These are phyloP conservation scores for Wallacemonas sp. DNA, from an alignment of 208 protist species.

Conservation along the genomic window DNA sequence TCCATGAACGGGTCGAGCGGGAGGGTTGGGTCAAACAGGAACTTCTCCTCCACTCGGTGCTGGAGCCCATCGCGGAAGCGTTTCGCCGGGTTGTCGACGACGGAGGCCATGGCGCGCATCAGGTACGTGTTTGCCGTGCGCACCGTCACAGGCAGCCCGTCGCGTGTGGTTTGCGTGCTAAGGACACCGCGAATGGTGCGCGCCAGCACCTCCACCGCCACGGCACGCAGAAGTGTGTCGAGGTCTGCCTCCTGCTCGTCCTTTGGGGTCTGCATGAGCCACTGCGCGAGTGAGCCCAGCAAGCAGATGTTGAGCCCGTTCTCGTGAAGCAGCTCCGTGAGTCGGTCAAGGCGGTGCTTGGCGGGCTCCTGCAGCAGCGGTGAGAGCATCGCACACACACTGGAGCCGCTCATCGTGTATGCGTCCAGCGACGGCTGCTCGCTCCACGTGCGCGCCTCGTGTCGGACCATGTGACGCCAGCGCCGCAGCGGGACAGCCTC, in stretches of 20 bases:
- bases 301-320: conserved; percentile 45
- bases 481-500: conserved; percentile 37
- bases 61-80: conserved; percentile 39
- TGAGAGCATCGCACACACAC: conserved; percentile 22
- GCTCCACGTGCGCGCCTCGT: conserved; percentile 21
- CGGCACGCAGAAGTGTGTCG: conserved; percentile 31
- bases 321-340: conserved; percentile 45
- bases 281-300: conserved; percentile 35
- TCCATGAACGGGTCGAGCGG: not conserved
- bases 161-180: conserved; percentile 26
- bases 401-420: conserved; percentile 24
- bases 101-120: conserved; percentile 37
- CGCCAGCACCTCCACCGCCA: conserved; percentile 48
- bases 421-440: conserved; percentile 7
- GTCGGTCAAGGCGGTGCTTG: conserved; percentile 25
- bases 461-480: conserved; percentile 37
- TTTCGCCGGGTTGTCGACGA: conserved; percentile 25
- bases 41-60: conserved; percentile 35
- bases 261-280: conserved; percentile 22
- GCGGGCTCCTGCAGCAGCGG: conserved; percentile 22
- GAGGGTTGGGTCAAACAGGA: conserved; percentile 28
- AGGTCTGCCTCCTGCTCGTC: conserved; percentile 33
- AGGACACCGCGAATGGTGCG: conserved; percentile 42
- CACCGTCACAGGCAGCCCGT: conserved; percentile 21
- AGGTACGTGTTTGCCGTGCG: conserved; percentile 35